Conservation (phyloP, 371 early-diverging fungal species). For the Cladochytrium tenue region DNA sequence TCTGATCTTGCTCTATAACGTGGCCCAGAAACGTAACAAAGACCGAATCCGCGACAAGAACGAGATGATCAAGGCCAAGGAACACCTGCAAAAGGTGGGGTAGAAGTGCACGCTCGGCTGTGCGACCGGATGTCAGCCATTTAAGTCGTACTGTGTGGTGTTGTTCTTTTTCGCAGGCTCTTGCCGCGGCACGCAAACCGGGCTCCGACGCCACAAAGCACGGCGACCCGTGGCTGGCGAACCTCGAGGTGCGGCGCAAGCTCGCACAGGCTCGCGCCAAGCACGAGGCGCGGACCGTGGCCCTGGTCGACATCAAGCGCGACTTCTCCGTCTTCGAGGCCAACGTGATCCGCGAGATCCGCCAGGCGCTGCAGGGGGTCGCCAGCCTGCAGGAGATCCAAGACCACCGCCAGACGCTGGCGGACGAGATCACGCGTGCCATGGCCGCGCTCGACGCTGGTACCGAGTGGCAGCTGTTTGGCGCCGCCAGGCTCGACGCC, state of each 20-base stretch:
- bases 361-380: slow-evolving; percentile 26
- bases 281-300: slow-evolving; percentile 26
- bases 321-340: slow-evolving; percentile 31
- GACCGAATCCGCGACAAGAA: slow-evolving; percentile 25
- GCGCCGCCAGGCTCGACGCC: slow-evolving; percentile 14
- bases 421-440: slow-evolving; percentile 16
- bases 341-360: slow-evolving; percentile 26
- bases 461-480: slow-evolving; percentile 25
- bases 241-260: slow-evolving; percentile 43
- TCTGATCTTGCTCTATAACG: background rate
- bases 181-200: slow-evolving; percentile 20
- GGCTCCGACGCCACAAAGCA: slow-evolving; percentile 12
- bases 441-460: slow-evolving; percentile 20
- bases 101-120: too few relatives aligned
- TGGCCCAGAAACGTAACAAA: slow-evolving; percentile 16
- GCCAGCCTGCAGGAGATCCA: slow-evolving; percentile 15
- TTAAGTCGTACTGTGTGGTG: too few relatives aligned
- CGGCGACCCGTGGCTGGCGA: slow-evolving; percentile 31
- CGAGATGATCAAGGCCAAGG: slow-evolving; percentile 48
- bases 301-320: slow-evolving; percentile 25
- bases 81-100: slow-evolving; percentile 36
- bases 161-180: slow-evolving; percentile 11
- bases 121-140: too few relatives aligned
- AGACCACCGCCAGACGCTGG: slow-evolving; percentile 10
- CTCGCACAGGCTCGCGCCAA: slow-evolving; percentile 22